phyloP scores from a whole-genome alignment of 805 yeast genomes.

The Lipomyces japonicus region DNA sequence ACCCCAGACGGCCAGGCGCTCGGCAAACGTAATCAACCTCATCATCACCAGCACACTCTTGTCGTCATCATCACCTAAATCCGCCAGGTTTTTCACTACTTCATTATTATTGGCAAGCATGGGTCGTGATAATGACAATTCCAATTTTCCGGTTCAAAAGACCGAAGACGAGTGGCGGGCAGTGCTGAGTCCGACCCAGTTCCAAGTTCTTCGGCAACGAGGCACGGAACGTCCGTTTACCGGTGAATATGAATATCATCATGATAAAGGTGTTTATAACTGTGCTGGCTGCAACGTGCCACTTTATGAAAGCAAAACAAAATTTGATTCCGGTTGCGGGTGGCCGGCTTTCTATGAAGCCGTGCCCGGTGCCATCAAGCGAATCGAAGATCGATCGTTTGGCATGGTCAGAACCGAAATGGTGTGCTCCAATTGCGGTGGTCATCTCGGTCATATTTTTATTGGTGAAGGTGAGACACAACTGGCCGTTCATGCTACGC shows the following conservation, averaged over 20 bases:
- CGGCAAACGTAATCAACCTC: no score
- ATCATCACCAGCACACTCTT: no score
- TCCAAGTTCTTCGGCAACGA: slow-evolving; percentile 67
- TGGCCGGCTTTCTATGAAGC: slow-evolving; percentile 98
- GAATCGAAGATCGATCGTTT: slow-evolving; percentile 54
- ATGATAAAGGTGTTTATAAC: slow-evolving; percentile 58
- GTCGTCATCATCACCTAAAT: background rate
- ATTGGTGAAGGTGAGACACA: slow-evolving; percentile 63
- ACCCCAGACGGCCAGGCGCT: no score
- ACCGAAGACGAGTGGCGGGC: slow-evolving; percentile 71
- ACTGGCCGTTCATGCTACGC: background rate
- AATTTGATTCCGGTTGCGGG: slow-evolving; percentile 90
- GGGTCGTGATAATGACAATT: background rate
- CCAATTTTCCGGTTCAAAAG: slow-evolving; percentile 14
- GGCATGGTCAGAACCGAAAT: slow-evolving; percentile 90
- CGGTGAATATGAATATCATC: slow-evolving; percentile 52
- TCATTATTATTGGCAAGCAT: background rate
- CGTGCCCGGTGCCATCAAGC: slow-evolving; percentile 68
- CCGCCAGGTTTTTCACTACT: background rate
- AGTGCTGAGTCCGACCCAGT: slow-evolving; percentile 67
- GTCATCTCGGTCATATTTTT: slow-evolving; percentile 94
- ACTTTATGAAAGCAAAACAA: slow-evolving; percentile 70
- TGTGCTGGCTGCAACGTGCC: slow-evolving; percentile 88
- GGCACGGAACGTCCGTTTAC: slow-evolving; percentile 67
- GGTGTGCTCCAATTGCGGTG: slow-evolving; percentile 82